These are phyloP conservation scores for Herpetospermum pedunculosum DNA, from an alignment of 306 rosid genomes.

Conservation along the genomic window DNA sequence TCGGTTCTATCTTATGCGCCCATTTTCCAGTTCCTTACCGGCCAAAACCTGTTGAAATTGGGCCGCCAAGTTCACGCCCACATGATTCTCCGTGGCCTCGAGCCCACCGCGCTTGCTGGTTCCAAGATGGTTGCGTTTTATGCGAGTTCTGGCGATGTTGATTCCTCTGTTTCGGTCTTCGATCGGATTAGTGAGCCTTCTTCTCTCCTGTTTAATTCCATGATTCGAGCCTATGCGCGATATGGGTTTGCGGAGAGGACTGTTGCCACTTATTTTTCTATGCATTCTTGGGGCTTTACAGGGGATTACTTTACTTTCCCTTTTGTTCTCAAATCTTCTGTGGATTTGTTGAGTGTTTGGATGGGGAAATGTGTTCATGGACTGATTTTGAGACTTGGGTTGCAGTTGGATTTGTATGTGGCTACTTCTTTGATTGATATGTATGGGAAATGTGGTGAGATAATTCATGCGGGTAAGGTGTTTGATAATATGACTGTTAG, in stretches of 20 bases:
- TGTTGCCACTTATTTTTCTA: not conserved
- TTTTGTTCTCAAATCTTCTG: constrained; percentile 51
- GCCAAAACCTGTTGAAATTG: not conserved
- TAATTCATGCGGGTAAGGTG: constrained; percentile 36
- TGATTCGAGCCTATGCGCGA: constrained; percentile 4
- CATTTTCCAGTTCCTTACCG: constrained; percentile 6
- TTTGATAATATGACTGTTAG: constrained; percentile 45
- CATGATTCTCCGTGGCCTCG: not conserved
- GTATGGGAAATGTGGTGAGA: constrained; percentile 44
- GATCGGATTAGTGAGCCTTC: not conserved
- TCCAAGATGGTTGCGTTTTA: constrained; percentile 6
- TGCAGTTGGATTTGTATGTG: constrained; percentile 23
- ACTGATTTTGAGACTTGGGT: constrained; percentile 45
- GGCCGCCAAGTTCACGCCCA: constrained; percentile 9
- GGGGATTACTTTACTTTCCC: constrained; percentile 58
- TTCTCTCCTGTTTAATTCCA: constrained; percentile 3
- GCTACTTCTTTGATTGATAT: constrained; percentile 54
- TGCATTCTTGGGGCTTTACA: not conserved
- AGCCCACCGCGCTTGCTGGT: not conserved
- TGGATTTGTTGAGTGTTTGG: constrained; percentile 24
- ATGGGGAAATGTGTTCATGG: constrained; percentile 62
- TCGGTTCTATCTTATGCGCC: not conserved
- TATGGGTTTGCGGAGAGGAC: constrained; percentile 11
- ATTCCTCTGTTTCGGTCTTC: not conserved
- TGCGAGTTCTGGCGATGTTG: constrained; percentile 7